phyloP scores from a whole-genome alignment of 305 asterid genomes.

The Fraxinus albicans region DNA sequence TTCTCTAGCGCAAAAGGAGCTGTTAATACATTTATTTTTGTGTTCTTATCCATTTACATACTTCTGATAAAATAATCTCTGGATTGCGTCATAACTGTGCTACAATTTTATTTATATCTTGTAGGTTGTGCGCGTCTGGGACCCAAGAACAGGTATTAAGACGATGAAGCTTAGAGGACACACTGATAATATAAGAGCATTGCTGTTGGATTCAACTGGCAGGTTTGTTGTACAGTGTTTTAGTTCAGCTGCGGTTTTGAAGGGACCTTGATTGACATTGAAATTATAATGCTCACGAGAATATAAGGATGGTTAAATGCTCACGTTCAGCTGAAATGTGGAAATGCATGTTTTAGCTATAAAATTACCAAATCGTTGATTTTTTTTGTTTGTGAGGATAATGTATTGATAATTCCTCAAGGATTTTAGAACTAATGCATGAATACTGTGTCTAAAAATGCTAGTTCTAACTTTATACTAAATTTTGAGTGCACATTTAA shows the following conservation, averaged over 20 bases:
- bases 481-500: neutral
- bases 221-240: slow-evolving; percentile 27
- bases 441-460: neutral
- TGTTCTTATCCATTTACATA: slow-evolving; percentile 9
- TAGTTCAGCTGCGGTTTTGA: slow-evolving; percentile 4
- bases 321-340: neutral
- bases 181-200: slow-evolving; percentile 41
- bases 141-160: slow-evolving; percentile 86
- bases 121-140: slow-evolving; percentile 96
- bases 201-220: slow-evolving; percentile 66
- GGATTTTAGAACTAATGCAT: slow-evolving; percentile 7
- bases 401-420: slow-evolving; percentile 9
- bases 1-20: slow-evolving; percentile 19
- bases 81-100: slow-evolving; percentile 8
- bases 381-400: neutral
- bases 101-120: slow-evolving; percentile 12
- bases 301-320: slow-evolving; percentile 10
- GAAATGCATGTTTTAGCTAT: slow-evolving; percentile 3
- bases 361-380: neutral
- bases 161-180: slow-evolving; percentile 85
- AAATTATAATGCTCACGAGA: neutral
- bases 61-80: neutral
- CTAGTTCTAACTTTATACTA: neutral
- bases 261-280: neutral
- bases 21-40: slow-evolving; percentile 38